Conservation (phyloP, 2,329 filamentous ascomycete species). For the Aspergillus sp. region DNA sequence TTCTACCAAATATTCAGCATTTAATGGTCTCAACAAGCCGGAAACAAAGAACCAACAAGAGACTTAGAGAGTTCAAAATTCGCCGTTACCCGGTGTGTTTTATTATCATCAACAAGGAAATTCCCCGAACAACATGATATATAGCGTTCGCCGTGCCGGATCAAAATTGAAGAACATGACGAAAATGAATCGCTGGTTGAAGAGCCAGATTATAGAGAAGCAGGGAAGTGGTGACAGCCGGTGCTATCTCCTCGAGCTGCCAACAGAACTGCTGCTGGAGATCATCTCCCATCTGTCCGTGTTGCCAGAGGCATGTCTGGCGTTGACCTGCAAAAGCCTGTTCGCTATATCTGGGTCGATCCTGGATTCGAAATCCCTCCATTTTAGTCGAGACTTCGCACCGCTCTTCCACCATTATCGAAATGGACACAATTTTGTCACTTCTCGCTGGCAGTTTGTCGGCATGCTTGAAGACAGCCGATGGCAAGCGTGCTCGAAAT, state of each 20-base stretch:
- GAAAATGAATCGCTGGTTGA: conserved; percentile 24
- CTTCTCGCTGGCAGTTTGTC: conserved; percentile 33
- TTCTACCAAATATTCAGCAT: conserved; percentile 1
- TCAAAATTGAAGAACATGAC: conserved; percentile 24
- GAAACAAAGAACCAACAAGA: background rate
- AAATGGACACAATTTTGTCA: conserved; percentile 31
- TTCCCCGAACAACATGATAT: conserved; percentile 19
- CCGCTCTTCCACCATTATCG: conserved; percentile 36
- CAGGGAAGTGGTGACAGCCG: conserved; percentile 12
- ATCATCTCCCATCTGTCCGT: conserved; percentile 31
- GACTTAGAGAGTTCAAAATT: conserved; percentile 5
- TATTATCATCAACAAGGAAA: background rate
- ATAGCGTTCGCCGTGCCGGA: conserved; percentile 24
- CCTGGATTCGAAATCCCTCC: conserved; percentile 26
- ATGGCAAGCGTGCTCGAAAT: conserved; percentile 33
- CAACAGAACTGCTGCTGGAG: conserved; percentile 33
- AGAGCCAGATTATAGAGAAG: conserved; percentile 10
- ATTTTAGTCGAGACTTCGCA: conserved; percentile 35
- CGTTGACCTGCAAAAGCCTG: conserved; percentile 35
- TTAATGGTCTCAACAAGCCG: too few species aligned
- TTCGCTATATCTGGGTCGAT: conserved; percentile 27
- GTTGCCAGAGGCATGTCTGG: conserved; percentile 31
- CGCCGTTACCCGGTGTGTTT: too few species aligned
- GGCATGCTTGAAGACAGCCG: conserved; percentile 29
- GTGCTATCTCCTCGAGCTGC: conserved; percentile 32